phyloP scores from a whole-genome alignment of 1,139 yeast genomes.

The Suhomyces taliae region DNA sequence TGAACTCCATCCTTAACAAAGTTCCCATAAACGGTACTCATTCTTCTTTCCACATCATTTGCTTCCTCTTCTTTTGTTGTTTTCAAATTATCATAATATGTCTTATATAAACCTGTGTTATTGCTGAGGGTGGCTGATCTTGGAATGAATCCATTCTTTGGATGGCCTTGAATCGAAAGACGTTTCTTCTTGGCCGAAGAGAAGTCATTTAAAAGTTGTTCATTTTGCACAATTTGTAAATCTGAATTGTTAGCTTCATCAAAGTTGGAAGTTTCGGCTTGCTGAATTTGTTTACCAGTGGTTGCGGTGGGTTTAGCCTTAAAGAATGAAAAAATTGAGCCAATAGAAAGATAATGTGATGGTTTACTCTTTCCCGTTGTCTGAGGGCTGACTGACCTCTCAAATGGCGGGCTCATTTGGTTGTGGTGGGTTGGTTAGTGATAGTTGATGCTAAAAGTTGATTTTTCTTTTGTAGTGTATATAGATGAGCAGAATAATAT shows the following conservation, averaged over 20 bases:
- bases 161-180: constrained; percentile 28
- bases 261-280: neutral
- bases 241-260: constrained; percentile 10
- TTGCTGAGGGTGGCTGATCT: constrained; percentile 25
- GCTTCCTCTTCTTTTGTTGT: constrained; percentile 26
- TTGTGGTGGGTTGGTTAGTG: neutral
- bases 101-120: constrained; percentile 27
- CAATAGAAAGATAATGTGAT: constrained; percentile 7
- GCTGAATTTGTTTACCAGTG: neutral
- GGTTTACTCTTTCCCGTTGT: constrained; percentile 1
- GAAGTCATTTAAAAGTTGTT: constrained; percentile 22
- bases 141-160: constrained; percentile 26
- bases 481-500: neutral
- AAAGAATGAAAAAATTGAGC: constrained; percentile 11
- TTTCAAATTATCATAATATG: constrained; percentile 24
- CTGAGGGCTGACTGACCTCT: constrained; percentile 17
- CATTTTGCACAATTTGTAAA: constrained; percentile 11
- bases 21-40: constrained; percentile 26
- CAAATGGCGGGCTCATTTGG: constrained; percentile 4
- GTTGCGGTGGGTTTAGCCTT: constrained; percentile 2
- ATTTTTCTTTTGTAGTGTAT: constrained; percentile 1
- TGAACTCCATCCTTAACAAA: constrained; percentile 20
- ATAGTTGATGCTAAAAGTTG: constrained; percentile 1
- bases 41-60: constrained; percentile 33
- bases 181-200: constrained; percentile 32